Base-by-base conservation (phyloP, 129 eudicot species). In the Mikania micrantha region DNA sequence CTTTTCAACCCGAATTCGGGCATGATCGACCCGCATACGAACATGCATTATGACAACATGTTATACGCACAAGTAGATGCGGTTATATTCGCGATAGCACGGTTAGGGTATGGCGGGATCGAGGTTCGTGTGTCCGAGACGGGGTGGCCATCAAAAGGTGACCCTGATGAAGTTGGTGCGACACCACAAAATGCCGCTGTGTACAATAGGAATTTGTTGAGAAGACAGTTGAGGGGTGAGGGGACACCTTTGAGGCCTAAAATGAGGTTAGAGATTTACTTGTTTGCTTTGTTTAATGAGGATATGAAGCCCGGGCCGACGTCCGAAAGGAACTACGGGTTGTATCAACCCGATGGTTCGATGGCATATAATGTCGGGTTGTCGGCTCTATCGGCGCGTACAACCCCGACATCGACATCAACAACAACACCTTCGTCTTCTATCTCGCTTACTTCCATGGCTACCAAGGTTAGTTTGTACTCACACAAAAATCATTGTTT, bases 221-320 rank as follows among this genome's bases (percentile, higher is more conserved):
- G 75, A 64, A 85, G 98, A 56, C 98, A 92, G 60, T 3, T 80
- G 66, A 29, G 57, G 3, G 79, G 77, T 34, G 90, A 92, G 75
- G 98, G 98, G 70, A 92, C 98, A 4, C 98, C 98, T 3, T 77
- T 92, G 68, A 85, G 96, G 83, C 96, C 96, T 1, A 84, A 88
- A 16, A 64, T 65, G 78, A 88, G 98, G 63, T 60, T 92, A 0
- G 98, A 92, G 25, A 73, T 86, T 35, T 92, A 92, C 71, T 71
- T 92, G 66, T 92, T 92, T 74, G 98, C 95, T n/a, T 76, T 92
- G 74, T 92, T 92, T 53, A 92, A 92, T 45, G 98, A 92, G 57
- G 87, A 92, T 17, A 81, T 88, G 96, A 91, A 91, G 68, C 87
- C 96, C 17, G 98, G 98, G 29, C 98, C 96, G 28, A 91, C 95